phyloP scores from a whole-genome alignment of 345 rosid species.

The Diplotaxis tenuifolia region DNA sequence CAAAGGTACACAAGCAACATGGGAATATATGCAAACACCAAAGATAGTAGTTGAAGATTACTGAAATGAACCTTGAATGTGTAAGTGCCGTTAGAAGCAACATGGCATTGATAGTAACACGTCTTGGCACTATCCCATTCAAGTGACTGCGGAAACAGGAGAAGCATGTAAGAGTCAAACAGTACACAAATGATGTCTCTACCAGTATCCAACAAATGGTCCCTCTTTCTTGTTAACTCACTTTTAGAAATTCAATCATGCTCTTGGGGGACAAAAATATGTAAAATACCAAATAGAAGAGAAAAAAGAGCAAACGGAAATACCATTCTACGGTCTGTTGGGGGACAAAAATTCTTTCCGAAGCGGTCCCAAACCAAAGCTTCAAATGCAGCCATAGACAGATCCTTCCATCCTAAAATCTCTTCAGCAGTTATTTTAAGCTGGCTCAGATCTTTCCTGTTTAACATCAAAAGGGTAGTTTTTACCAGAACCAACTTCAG shows the following conservation, averaged over 20 bases:
- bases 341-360: neutral
- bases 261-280: too few species aligned
- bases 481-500: neutral
- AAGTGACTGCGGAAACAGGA: neutral
- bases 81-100: conserved; percentile 29
- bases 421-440: conserved; percentile 34
- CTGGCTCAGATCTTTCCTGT: conserved; percentile 42
- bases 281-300: neutral
- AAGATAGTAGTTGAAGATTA: conserved; percentile 3
- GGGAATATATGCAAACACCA: neutral
- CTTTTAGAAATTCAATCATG: neutral
- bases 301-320: neutral
- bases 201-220: neutral
- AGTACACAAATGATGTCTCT: neutral
- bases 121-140: neutral
- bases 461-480: neutral
- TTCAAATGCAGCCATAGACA: conserved; percentile 54
- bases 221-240: neutral
- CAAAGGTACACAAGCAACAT: neutral
- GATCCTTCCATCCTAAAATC: conserved; percentile 44
- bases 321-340: conserved; percentile 18
- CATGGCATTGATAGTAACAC: neutral
- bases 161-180: neutral
- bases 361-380: conserved; percentile 43
- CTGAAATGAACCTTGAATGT: conserved; percentile 39